These are phyloP conservation scores for Penicillium atrosanguineum DNA, from an alignment of 495 filamentous ascomycete species.

Conservation along the genomic window DNA sequence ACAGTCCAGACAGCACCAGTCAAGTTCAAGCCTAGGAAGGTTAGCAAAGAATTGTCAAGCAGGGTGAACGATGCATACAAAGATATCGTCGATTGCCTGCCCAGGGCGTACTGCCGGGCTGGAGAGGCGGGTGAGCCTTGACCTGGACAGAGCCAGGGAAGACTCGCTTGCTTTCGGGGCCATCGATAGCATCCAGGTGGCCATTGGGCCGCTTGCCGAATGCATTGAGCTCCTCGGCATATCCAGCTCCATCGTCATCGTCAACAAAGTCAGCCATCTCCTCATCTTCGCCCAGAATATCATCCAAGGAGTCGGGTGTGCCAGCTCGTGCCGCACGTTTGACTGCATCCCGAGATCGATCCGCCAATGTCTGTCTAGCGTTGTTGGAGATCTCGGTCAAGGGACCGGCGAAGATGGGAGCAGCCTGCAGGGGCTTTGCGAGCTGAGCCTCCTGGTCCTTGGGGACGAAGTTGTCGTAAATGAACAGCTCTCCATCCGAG, in stretches of 20 bases:
- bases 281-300: constrained; percentile 48
- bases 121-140: constrained; percentile 76
- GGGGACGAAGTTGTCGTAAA: constrained; percentile 75
- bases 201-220: constrained; percentile 58
- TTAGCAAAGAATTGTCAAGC: constrained; percentile 20
- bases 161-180: constrained; percentile 58
- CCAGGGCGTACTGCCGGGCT: constrained; percentile 95
- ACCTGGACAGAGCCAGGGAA: constrained; percentile 59
- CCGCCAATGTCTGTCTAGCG: constrained; percentile 51
- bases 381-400: constrained; percentile 69
- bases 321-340: constrained; percentile 42
- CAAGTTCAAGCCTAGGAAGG: constrained; percentile 65
- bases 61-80: constrained; percentile 43
- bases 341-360: constrained; percentile 52
- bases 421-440: constrained; percentile 61
- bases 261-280: constrained; percentile 79
- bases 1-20: constrained; percentile 96
- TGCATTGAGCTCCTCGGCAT: constrained; percentile 61
- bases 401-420: constrained; percentile 83
- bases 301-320: constrained; percentile 59
- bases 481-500: constrained; percentile 86
- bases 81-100: constrained; percentile 89
- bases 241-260: constrained; percentile 94
- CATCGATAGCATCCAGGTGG: constrained; percentile 48
- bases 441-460: constrained; percentile 61